Conservation (phyloP, 2,329 filamentous ascomycete genomes). For the Calonectria hawksworthii region DNA sequence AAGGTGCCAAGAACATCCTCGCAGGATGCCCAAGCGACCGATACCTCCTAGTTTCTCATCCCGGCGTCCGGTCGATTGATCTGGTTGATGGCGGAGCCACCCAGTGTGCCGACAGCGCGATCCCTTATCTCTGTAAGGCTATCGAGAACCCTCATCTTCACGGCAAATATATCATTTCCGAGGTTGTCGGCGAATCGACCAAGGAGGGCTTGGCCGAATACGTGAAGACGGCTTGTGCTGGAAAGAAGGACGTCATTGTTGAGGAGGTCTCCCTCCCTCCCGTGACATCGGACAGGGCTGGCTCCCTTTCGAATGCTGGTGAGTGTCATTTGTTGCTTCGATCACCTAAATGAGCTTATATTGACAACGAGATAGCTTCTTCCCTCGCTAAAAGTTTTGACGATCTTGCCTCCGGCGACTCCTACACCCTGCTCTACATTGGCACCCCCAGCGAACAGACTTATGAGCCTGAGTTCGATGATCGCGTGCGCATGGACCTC, state of each 20-base stretch:
- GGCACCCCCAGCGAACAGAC: constrained; percentile 70
- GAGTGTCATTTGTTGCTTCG: constrained; percentile 30
- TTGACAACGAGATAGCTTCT: constrained; percentile 56
- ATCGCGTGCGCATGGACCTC: constrained; percentile 77
- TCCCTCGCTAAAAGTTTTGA: constrained; percentile 65
- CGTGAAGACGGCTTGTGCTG: constrained; percentile 62
- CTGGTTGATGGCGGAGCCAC: constrained; percentile 64
- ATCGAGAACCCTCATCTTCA: constrained; percentile 52
- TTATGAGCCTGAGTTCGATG: constrained; percentile 77
- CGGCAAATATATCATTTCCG: constrained; percentile 64
- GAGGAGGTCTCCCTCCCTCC: constrained; percentile 58
- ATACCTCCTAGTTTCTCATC: constrained; percentile 85
- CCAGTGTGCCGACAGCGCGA: constrained; percentile 59
- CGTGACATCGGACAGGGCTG: constrained; percentile 59
- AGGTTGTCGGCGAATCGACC: constrained; percentile 68
- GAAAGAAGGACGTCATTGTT: constrained; percentile 54
- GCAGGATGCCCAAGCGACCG: constrained; percentile 78
- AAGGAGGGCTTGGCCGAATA: constrained; percentile 57
- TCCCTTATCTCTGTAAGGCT: constrained; percentile 65
- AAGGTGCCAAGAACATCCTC: constrained; percentile 66
- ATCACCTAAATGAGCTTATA: neutral
- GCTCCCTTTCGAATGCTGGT: constrained; percentile 64
- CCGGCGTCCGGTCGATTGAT: constrained; percentile 79
- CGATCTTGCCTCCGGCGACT: constrained; percentile 53
- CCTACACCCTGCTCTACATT: constrained; percentile 83